Percentiles rank a stretch among this genome's conserved stretches.
Evolutionary conservation across 768 basidiomycete genomes (phyloP).

Genomic region (Calocybe cyanea): DNA sequence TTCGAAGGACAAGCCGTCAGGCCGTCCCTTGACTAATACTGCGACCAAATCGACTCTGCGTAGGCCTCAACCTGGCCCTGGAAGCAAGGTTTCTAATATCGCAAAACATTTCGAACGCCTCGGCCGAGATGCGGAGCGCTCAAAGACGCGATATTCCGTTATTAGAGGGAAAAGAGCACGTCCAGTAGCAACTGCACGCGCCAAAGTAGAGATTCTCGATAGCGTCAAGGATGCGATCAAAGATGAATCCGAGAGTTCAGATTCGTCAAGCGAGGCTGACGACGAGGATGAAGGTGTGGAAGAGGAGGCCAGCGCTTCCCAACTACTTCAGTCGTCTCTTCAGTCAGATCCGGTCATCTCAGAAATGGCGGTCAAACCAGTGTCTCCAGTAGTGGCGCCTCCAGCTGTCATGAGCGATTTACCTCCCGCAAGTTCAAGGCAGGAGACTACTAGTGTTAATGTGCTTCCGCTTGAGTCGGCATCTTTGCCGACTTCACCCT

Average conservation of each 20-base stretch:
- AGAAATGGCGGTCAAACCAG: constrained; percentile 23
- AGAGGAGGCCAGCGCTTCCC: constrained; percentile 31
- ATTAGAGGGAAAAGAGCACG: constrained; percentile 84
- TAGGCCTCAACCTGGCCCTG: constrained; percentile 42
- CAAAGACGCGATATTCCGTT: constrained; percentile 77
- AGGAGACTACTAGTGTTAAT: constrained; percentile 11
- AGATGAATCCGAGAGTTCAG: constrained; percentile 74
- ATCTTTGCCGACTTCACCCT: constrained; percentile 59
- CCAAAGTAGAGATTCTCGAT: constrained; percentile 83
- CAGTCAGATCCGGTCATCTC: constrained; percentile 21
- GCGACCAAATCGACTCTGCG: constrained; percentile 52
- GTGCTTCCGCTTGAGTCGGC: constrained; percentile 24
- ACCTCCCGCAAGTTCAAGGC: background rate
- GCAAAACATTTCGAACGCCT: constrained; percentile 90
- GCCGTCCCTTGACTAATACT: constrained; percentile 41
- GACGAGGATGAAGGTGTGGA: constrained; percentile 51
- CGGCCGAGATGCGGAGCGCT: constrained; percentile 66
- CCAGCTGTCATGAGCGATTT: constrained; percentile 11
- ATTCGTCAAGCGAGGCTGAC: constrained; percentile 57
- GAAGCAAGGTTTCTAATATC: constrained; percentile 80
- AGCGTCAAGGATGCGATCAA: constrained; percentile 89
- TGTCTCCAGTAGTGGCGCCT: constrained; percentile 19
- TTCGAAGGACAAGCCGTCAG: constrained; percentile 36
- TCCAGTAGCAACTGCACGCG: constrained; percentile 85
- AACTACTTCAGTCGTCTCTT: constrained; percentile 24